A percentile compares a stretch with the other conserved stretches of the same genome.
Conservation (phyloP, 345 rosid species). For the Cardiospermum halicacabum region DNA sequence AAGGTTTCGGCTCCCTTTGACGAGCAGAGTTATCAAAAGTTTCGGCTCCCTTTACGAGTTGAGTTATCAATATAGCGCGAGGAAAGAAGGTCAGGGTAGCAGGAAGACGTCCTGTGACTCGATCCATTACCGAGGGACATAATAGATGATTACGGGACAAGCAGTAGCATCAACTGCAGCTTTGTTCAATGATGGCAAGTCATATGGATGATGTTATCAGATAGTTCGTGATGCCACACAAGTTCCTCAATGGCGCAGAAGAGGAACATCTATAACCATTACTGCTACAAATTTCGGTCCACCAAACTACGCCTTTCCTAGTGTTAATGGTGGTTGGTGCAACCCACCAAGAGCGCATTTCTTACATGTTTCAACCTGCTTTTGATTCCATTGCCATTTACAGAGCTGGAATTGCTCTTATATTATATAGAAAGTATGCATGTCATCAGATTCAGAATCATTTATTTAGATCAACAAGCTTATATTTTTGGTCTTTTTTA, state of each 20-base stretch:
- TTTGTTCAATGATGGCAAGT: conserved; percentile 53
- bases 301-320: conserved; percentile 57
- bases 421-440: conserved; percentile 59
- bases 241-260: conserved; percentile 63
- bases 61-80: no score
- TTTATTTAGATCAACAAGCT: no score
- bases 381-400: conserved; percentile 64
- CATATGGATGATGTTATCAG: conserved; percentile 68
- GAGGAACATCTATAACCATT: conserved; percentile 51
- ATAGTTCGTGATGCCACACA: conserved; percentile 43
- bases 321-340: conserved; percentile 78
- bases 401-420: conserved; percentile 68
- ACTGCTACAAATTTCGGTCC: conserved; percentile 85
- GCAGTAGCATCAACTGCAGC: conserved; percentile 67
- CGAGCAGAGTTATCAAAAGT: no score
- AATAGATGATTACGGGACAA: conserved; percentile 66
- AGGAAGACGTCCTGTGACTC: no score
- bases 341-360: conserved; percentile 71
- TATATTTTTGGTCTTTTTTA: no score
- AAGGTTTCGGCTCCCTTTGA: no score
- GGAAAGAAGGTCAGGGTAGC: no score
- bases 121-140: no score
- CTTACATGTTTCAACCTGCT: conserved; percentile 75
- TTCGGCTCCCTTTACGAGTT: no score
- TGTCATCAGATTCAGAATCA: not conserved